phyloP scores from a whole-genome alignment of 2,329 filamentous ascomycete genomes.

The Aphanoascus verrucosus region DNA sequence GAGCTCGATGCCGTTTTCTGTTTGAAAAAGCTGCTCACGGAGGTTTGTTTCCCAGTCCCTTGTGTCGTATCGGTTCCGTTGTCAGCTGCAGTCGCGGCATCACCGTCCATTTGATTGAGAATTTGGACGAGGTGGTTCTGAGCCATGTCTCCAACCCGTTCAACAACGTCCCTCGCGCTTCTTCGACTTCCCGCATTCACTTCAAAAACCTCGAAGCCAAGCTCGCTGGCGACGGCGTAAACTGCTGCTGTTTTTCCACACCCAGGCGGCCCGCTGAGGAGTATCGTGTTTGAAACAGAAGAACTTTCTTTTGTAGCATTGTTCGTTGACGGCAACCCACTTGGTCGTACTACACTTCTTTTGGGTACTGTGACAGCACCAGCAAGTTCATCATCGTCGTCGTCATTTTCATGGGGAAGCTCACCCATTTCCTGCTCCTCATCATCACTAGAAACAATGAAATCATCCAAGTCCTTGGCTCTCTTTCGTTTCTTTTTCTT shows the following conservation, averaged over 20 bases:
- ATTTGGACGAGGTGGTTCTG: conserved; percentile 78
- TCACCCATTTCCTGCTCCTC: conserved; percentile 61
- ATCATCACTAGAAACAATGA: conserved; percentile 69
- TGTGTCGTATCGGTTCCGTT: conserved; percentile 23
- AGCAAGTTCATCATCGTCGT: conserved; percentile 36
- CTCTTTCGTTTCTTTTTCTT: conserved; percentile 55
- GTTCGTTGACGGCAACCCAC: conserved; percentile 22
- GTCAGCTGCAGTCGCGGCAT: not conserved
- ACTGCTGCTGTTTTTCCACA: conserved; percentile 90
- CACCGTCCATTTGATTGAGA: conserved; percentile 24
- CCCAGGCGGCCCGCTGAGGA: conserved; percentile 80
- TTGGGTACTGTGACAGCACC: conserved; percentile 29
- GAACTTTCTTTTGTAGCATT: conserved; percentile 23
- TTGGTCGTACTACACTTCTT: conserved; percentile 33
- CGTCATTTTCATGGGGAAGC: conserved; percentile 46
- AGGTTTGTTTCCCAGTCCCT: conserved; percentile 62
- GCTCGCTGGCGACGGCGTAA: conserved; percentile 81
- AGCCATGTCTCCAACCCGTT: conserved; percentile 93
- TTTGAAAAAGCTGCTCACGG: conserved; percentile 70
- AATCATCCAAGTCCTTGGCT: conserved; percentile 62
- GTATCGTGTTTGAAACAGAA: conserved; percentile 58
- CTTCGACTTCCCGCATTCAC: conserved; percentile 76
- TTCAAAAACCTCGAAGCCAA: conserved; percentile 90
- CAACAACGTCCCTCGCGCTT: conserved; percentile 79
- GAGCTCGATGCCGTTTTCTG: conserved; percentile 36